Conservation (phyloP, 805 yeast species). For the Lipomyces sp. region DNA sequence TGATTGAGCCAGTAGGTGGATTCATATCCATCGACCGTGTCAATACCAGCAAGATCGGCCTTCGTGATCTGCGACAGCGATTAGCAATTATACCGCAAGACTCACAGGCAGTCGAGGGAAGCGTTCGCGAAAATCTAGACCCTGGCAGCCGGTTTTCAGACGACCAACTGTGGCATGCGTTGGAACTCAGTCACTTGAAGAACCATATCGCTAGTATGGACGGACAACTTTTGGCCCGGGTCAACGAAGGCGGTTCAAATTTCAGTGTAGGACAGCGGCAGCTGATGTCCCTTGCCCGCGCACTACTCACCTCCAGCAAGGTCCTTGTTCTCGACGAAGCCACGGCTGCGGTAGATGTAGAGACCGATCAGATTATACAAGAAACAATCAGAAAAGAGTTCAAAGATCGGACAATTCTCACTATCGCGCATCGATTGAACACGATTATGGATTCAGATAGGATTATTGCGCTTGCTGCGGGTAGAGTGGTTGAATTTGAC, state of each 20-base stretch:
- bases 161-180: conserved; percentile 78
- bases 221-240: conserved; percentile 58
- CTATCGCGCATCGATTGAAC: conserved; percentile 88
- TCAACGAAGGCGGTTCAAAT: conserved; percentile 79
- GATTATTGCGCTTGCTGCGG: conserved; percentile 73
- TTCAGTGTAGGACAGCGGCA: conserved; percentile 88
- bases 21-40: conserved; percentile 73
- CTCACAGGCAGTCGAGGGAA: conserved; percentile 87
- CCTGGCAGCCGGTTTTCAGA: conserved; percentile 72
- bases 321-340: conserved; percentile 85
- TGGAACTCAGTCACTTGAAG: conserved; percentile 78
- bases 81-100: conserved; percentile 92
- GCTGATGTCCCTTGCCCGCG: conserved; percentile 79
- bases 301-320: conserved; percentile 72
- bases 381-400: conserved; percentile 77
- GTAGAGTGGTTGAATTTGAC: conserved; percentile 79
- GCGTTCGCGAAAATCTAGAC: conserved; percentile 82
- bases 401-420: conserved; percentile 74
- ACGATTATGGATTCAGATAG: conserved; percentile 84
- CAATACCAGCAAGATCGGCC: conserved; percentile 68
- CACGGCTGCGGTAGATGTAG: conserved; percentile 89
- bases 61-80: conserved; percentile 74
- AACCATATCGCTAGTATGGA: conserved; percentile 62
- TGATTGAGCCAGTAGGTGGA: conserved; percentile 77
- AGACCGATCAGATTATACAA: conserved; percentile 79